Conservation (phyloP, 2,329 filamentous ascomycete species). For the Madurella fahalii region DNA sequence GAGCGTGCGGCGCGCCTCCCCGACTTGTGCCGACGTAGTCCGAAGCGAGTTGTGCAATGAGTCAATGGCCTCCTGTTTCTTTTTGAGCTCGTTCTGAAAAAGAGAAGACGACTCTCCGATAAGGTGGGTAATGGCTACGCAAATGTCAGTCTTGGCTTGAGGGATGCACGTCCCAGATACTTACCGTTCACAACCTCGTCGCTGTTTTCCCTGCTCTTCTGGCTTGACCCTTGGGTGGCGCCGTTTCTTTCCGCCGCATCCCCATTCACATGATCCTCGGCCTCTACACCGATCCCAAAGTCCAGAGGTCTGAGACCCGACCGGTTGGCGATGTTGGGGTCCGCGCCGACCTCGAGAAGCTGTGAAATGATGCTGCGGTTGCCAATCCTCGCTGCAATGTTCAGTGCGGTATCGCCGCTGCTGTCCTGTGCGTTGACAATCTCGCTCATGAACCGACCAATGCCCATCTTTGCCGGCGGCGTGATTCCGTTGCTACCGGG, state of each 20-base stretch:
- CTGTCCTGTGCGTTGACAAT: constrained; percentile 96
- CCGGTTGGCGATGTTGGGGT: constrained; percentile 86
- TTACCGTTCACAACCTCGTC: constrained; percentile 76
- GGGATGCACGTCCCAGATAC: constrained; percentile 32
- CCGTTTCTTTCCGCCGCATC: constrained; percentile 42
- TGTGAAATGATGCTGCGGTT: constrained; percentile 97
- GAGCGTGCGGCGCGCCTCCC: constrained; percentile 69
- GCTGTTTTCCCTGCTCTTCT: constrained; percentile 65
- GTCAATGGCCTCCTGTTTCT: constrained; percentile 81
- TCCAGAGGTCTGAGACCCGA: constrained; percentile 87
- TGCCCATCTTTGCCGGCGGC: constrained; percentile 64
- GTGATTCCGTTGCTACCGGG: constrained; percentile 20
- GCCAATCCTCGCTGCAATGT: constrained; percentile 87
- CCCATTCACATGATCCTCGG: constrained; percentile 42
- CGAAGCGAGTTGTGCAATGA: constrained; percentile 76
- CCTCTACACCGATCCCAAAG: constrained; percentile 75
- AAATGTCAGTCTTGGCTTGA: constrained; percentile 32
- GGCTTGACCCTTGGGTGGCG: constrained; percentile 42
- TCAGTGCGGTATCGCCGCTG: constrained; percentile 89
- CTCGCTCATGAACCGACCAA: constrained; percentile 92
- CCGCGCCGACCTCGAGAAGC: constrained; percentile 87
- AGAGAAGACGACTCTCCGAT: constrained; percentile 73
- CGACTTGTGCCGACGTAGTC: constrained; percentile 72
- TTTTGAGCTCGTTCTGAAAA: constrained; percentile 74
- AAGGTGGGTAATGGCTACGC: constrained; percentile 72